Percentiles rank a stretch among this genome's conserved stretches.
phyloP scores from a whole-genome alignment of 352 stramenopile genomes.

The Phytophthora hibernalis region DNA sequence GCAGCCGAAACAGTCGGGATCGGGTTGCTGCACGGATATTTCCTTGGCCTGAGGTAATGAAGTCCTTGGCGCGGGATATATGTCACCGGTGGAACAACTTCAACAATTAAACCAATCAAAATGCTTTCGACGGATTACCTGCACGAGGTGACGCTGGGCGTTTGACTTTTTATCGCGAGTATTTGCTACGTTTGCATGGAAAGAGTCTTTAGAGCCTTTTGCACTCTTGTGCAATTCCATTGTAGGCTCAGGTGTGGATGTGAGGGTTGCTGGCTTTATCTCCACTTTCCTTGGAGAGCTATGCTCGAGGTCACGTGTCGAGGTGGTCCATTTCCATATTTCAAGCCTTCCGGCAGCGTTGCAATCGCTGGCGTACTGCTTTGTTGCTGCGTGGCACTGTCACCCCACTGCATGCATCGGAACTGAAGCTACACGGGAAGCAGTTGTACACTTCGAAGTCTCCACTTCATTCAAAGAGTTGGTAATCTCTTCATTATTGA shows the following conservation, averaged over 20 bases:
- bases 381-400: constrained; percentile 25
- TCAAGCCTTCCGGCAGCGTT: background rate
- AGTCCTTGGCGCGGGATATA: background rate
- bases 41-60: background rate
- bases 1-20: constrained; percentile 7
- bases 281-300: constrained; percentile 5
- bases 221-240: constrained; percentile 3
- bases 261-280: constrained; percentile 23
- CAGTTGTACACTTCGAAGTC: background rate
- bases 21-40: background rate
- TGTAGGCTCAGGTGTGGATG: background rate
- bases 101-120: constrained; percentile 26
- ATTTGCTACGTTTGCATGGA: background rate
- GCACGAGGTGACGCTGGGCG: constrained; percentile 12
- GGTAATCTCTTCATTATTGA: constrained; percentile 23
- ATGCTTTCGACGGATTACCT: constrained; percentile 24
- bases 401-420: constrained; percentile 25
- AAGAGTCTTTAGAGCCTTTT: background rate
- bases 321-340: constrained; percentile 32
- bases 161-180: constrained; percentile 23
- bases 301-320: constrained; percentile 1
- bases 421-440: background rate
- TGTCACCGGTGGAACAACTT: constrained; percentile 17
- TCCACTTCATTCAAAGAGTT: background rate
- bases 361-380: constrained; percentile 1